These are phyloP conservation scores for Eucalyptus sp. DNA, from an alignment of 345 rosid genomes.

Conservation along the genomic window DNA sequence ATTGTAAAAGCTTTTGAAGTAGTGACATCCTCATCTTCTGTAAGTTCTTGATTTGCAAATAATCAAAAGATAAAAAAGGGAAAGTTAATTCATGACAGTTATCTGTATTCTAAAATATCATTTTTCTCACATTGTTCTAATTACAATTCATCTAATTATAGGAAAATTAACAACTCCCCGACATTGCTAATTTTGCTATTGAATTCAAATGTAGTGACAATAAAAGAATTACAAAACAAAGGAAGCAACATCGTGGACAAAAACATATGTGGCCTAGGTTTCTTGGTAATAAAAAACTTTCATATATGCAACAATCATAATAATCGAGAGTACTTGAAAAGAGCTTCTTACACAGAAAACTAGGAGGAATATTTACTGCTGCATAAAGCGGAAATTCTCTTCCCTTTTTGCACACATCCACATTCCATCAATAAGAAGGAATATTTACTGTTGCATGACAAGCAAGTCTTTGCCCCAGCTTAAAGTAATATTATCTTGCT, in stretches of 20 bases:
- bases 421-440: neutral
- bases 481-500: neutral
- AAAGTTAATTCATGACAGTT: neutral
- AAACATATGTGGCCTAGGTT: neutral
- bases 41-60: neutral
- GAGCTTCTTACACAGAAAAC: neutral
- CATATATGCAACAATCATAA: neutral
- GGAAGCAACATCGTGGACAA: neutral
- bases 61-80: neutral
- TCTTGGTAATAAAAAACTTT: neutral
- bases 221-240: neutral
- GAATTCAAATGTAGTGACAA: neutral
- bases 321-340: neutral
- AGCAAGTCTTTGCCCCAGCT: neutral
- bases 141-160: neutral
- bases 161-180: neutral
- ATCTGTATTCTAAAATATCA: neutral
- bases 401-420: neutral
- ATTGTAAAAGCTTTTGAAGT: neutral
- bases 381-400: neutral
- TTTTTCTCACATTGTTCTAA: neutral
- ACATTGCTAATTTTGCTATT: neutral
- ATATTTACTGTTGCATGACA: neutral
- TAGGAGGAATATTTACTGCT: neutral
- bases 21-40: neutral